A percentile compares a stretch with the other conserved stretches of the same genome.
These are phyloP conservation scores for Themeda triandra DNA, from an alignment of 176 grass and related monocot species.

Conservation along the genomic window DNA sequence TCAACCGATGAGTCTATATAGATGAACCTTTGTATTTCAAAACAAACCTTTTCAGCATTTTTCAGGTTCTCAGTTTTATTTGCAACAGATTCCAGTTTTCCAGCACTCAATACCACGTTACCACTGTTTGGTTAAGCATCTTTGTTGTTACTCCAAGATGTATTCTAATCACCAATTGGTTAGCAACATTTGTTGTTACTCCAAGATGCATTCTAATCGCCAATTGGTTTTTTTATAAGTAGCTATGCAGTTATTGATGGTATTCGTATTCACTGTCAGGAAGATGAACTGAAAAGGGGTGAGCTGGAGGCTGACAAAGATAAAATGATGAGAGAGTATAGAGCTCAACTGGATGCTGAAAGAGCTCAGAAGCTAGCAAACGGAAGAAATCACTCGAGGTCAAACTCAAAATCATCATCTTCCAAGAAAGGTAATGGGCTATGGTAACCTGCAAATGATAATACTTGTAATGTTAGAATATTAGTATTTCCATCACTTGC, in stretches of 20 bases:
- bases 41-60: not conserved
- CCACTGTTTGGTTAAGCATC: not conserved
- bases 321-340: conserved; percentile 99
- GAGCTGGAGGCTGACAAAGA: conserved; percentile 96
- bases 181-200: not conserved
- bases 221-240: not conserved
- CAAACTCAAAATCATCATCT: conserved; percentile 60
- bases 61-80: not conserved
- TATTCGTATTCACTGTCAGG: conserved; percentile 53
- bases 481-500: not conserved
- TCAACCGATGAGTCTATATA: not conserved
- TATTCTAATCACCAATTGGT: not conserved
- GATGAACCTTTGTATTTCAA: not conserved
- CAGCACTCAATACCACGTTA: not conserved
- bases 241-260: not conserved
- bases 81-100: not conserved
- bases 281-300: conserved; percentile 90
- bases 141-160: not conserved
- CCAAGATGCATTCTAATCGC: not conserved
- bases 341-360: conserved; percentile 98
- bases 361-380: conserved; percentile 76
- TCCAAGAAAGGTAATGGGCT: conserved; percentile 69
- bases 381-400: conserved; percentile 57
- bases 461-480: not conserved
- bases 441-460: not conserved